Evolutionary conservation across 2,329 filamentous ascomycete species (phyloP).

Genomic region (Fusarium setosum): DNA sequence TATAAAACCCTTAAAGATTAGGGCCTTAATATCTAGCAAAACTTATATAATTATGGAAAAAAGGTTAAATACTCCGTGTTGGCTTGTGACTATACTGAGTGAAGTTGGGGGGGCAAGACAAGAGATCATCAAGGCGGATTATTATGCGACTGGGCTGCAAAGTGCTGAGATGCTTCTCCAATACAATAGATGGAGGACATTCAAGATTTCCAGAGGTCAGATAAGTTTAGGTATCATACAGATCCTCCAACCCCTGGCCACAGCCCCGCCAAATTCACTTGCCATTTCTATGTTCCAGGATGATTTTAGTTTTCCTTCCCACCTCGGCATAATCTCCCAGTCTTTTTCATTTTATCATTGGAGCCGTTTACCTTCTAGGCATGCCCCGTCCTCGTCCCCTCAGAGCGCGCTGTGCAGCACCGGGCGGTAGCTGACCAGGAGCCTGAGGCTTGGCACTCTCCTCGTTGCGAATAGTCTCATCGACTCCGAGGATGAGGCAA

Average conservation of each 20-base stretch:
- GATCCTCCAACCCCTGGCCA: constrained; percentile 44
- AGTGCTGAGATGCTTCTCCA: neutral
- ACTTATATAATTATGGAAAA: neutral
- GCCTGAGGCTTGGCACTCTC: constrained; percentile 88
- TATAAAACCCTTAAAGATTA: too few relatives aligned
- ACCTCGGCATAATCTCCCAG: constrained; percentile 24
- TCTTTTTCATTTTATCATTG: constrained; percentile 32
- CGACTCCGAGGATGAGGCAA: constrained; percentile 94
- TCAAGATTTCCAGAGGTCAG: constrained; percentile 41
- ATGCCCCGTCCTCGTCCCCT: constrained; percentile 87
- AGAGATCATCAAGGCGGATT: too few relatives aligned
- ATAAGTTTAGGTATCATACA: constrained; percentile 51
- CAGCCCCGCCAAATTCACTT: constrained; percentile 17
- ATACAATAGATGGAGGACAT: constrained; percentile 35
- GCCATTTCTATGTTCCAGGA: constrained; percentile 35
- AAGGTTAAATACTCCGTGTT: neutral
- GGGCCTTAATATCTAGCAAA: too few relatives aligned
- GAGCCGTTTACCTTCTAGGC: constrained; percentile 76
- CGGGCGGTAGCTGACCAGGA: constrained; percentile 80
- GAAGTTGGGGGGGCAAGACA: neutral
- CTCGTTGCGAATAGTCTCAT: constrained; percentile 99
- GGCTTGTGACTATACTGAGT: neutral
- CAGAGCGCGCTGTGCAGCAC: constrained; percentile 89
- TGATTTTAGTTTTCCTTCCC: constrained; percentile 21
- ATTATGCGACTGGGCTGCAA: neutral